Evolutionary conservation across 2,329 filamentous ascomycete species (phyloP).

Genomic region (Microcera coccophila): DNA sequence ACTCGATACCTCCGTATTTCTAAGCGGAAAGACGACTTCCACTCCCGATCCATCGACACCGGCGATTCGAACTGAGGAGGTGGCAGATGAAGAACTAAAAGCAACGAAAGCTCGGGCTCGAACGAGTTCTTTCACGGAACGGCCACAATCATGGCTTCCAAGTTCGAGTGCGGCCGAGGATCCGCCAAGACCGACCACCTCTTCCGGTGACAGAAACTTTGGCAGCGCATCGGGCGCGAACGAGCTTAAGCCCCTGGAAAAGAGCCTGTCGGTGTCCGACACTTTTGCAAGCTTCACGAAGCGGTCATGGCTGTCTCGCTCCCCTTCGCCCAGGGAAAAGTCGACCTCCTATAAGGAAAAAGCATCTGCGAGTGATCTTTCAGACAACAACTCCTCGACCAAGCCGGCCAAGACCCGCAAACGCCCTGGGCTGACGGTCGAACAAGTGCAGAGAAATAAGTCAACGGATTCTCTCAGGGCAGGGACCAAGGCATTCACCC

Average conservation of each 20-base stretch:
- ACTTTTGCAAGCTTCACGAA: slow-evolving; percentile 50
- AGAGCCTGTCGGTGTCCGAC: slow-evolving; percentile 39
- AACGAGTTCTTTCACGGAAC: slow-evolving; percentile 46
- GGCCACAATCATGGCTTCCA: slow-evolving; percentile 51
- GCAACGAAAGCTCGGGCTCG: slow-evolving; percentile 31
- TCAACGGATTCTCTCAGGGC: slow-evolving; percentile 35
- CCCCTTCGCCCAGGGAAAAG: slow-evolving; percentile 43
- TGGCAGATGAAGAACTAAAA: slow-evolving; percentile 15
- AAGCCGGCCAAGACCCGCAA: slow-evolving; percentile 27
- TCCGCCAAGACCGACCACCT: slow-evolving; percentile 25
- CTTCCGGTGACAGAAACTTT: slow-evolving; percentile 21
- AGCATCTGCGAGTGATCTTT: slow-evolving; percentile 19
- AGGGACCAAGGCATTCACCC: slow-evolving; percentile 38
- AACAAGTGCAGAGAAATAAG: slow-evolving; percentile 23
- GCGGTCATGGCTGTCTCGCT: slow-evolving; percentile 50
- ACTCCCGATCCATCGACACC: slow-evolving; percentile 12
- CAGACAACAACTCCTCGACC: slow-evolving; percentile 21
- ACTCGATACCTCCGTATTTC: slow-evolving; percentile 45
- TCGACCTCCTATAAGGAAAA: slow-evolving; percentile 20
- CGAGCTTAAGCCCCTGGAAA: slow-evolving; percentile 31
- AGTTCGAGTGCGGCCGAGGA: slow-evolving; percentile 39
- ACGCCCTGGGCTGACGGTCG: slow-evolving; percentile 26
- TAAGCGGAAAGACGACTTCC: slow-evolving; percentile 25
- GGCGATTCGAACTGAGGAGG: slow-evolving; percentile 21
- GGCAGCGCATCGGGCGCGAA: slow-evolving; percentile 14